A percentile compares a stretch with the other conserved stretches of the same genome.
Conservation (phyloP, 2,329 filamentous ascomycete genomes). For the Aspergillus eucalypticola region DNA sequence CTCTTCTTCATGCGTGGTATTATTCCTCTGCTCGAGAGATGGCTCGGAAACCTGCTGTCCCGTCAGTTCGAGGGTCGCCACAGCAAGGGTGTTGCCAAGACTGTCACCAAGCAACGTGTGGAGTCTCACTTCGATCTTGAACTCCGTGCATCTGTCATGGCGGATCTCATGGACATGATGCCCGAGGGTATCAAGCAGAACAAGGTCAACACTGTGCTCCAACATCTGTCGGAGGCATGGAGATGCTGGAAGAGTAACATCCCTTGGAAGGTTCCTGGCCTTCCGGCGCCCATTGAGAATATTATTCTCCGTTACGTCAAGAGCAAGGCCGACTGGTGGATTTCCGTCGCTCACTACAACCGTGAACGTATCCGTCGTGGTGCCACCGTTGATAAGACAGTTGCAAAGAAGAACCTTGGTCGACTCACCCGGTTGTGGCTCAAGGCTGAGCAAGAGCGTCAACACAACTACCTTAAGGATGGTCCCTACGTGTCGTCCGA, state of each 20-base stretch:
- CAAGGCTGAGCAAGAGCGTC: slow-evolving; percentile 95
- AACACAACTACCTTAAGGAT: slow-evolving; percentile 99
- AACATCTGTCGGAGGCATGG: slow-evolving; percentile 97
- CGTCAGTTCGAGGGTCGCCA: slow-evolving; percentile 98
- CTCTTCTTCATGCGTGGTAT: slow-evolving; percentile 99
- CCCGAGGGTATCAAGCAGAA: slow-evolving; percentile 99
- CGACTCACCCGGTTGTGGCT: slow-evolving; percentile 93
- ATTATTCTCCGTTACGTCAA: slow-evolving; percentile 99
- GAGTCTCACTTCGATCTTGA: slow-evolving; percentile 98
- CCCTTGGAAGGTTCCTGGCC: slow-evolving; percentile 96
- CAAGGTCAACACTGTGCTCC: slow-evolving; percentile 96
- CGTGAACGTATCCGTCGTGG: slow-evolving; percentile 94
- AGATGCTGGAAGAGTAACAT: slow-evolving; percentile 99
- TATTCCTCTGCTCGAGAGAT: slow-evolving; percentile 91
- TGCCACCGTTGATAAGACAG: slow-evolving; percentile 97
- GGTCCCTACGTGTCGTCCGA: slow-evolving; percentile 98
- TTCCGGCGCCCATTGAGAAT: slow-evolving; percentile 96
- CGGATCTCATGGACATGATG: slow-evolving; percentile 99
- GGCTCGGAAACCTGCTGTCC: slow-evolving; percentile 94
- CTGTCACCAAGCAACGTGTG: slow-evolving; percentile 97
- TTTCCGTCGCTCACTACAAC: slow-evolving; percentile 98
- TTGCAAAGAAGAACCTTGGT: slow-evolving; percentile 98
- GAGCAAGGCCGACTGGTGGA: slow-evolving; percentile 99
- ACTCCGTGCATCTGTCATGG: slow-evolving; percentile 96
- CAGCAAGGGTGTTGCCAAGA: slow-evolving; percentile 98